phyloP scores from a whole-genome alignment of 2,329 filamentous ascomycete species.

The Aspergillus novofumigatus region DNA sequence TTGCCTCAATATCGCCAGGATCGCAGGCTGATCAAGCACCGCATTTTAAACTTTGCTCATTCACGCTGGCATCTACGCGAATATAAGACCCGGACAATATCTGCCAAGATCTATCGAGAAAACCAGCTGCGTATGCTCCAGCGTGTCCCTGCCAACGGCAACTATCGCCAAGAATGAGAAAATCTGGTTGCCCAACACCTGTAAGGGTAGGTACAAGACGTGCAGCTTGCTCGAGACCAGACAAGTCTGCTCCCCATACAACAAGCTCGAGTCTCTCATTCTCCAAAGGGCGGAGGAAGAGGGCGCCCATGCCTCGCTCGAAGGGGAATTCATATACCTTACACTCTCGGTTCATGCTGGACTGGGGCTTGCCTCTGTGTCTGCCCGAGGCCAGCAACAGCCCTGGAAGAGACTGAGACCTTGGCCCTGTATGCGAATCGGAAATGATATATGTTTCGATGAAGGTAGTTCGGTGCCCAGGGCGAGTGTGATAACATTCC shows the following conservation, averaged over 20 bases:
- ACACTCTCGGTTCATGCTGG: conserved; percentile 5
- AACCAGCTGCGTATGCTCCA: conserved; percentile 52
- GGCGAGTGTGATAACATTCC: conserved; percentile 45
- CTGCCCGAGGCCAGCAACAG: background rate
- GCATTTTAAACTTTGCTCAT: background rate
- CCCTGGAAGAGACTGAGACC: conserved; percentile 10
- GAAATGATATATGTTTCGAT: conserved; percentile 17
- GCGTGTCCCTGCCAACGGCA: conserved; percentile 50
- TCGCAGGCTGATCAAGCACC: background rate
- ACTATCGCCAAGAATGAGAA: conserved; percentile 46
- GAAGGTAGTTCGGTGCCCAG: conserved; percentile 18
- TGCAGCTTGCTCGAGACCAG: conserved; percentile 47
- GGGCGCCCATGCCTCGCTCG: conserved; percentile 42
- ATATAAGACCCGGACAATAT: conserved; percentile 47
- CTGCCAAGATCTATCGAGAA: conserved; percentile 53
- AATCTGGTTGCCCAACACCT: conserved; percentile 56
- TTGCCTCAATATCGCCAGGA: background rate
- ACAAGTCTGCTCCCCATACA: conserved; percentile 51
- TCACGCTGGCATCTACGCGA: conserved; percentile 5
- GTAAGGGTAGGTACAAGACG: conserved; percentile 53
- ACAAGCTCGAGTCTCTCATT: conserved; percentile 51
- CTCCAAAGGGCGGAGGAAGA: conserved; percentile 49
- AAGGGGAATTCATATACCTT: conserved; percentile 26
- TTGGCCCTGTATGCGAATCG: conserved; percentile 22
- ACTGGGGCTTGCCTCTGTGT: background rate